Conservation (phyloP, 176 grass and related monocot genomes). For the Stipa capillata region DNA sequence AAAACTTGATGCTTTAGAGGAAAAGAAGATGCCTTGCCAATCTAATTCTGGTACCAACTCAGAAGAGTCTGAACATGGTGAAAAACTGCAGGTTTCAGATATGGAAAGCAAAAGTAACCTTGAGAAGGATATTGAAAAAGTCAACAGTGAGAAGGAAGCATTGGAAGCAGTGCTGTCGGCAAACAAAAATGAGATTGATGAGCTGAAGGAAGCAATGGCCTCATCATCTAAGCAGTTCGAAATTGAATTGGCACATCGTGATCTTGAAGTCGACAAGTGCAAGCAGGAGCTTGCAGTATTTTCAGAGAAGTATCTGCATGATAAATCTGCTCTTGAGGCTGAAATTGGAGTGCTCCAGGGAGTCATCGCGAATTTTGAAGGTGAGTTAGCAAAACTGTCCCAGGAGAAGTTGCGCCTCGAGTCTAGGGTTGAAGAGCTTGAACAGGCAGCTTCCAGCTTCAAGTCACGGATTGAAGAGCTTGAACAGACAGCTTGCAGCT, state of each 20-base stretch:
- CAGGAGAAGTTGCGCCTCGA: constrained; percentile 26
- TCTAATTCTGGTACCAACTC: background rate
- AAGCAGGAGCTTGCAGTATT: constrained; percentile 42
- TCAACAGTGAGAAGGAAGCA: constrained; percentile 25
- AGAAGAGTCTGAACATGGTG: constrained; percentile 23
- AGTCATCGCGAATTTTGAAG: constrained; percentile 23
- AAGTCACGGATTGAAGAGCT: constrained; percentile 38
- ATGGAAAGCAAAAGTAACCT: constrained; percentile 13
- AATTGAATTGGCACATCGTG: constrained; percentile 38
- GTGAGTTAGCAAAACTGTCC: constrained; percentile 31
- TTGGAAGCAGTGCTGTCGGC: constrained; percentile 36
- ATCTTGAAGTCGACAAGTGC: constrained; percentile 44
- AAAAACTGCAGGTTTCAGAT: constrained; percentile 31
- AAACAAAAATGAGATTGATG: constrained; percentile 50
- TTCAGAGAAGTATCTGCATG: constrained; percentile 42
- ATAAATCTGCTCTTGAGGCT: constrained; percentile 59
- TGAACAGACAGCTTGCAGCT: constrained; percentile 17
- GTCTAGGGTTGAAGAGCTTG: no score
- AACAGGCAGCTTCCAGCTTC: no score
- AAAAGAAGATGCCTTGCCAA: constrained; percentile 24
- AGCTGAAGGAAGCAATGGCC: constrained; percentile 50
- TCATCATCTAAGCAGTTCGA: constrained; percentile 46
- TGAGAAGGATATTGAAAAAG: constrained; percentile 43
- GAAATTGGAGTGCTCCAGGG: constrained; percentile 26
- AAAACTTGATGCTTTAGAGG: constrained; percentile 44